Base-by-base conservation (phyloP, 2,329 filamentous ascomycete species). In the Aspergillus sp. region DNA sequence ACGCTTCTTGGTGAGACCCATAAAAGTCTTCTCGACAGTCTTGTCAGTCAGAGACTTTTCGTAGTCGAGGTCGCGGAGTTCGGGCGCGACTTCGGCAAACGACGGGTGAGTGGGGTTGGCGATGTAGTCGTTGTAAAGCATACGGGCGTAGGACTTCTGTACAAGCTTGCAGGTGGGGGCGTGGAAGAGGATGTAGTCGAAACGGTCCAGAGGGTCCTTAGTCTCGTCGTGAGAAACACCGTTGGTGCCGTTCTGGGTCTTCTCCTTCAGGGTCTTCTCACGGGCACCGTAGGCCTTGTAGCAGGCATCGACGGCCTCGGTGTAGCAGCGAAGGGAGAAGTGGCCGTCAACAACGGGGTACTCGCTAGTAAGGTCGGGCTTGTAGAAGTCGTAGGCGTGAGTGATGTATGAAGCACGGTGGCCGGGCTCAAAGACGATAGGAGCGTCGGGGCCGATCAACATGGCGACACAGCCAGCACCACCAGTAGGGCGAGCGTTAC, bases 311-410 rank as follows among this genome's bases (percentile, higher is more conserved):
- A 93, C 86, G 50, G 90, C 89, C 80, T 90, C 84, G 63, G 83
- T 89, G 79, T 93, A 93, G 83, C 90, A 93, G 76, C 81, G 88
- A 74, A 92, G 76, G 48, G 90, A 93, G 83, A 87, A 92, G 76
- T 93, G 89, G 60, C 90, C 90, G 68, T 93, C 90, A 57, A 93
- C 90, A 71, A 90, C 87, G 63, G 90, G 90, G 80, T 93, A 93
- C 79, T 93, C 90, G 83, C 88, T 91, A 70, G 89, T 89, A 65
- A 93, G 81, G 76, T 93, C 90, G 69, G 90, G 89, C 86, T 93
- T 93, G 86, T 91, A 93, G 76, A 93, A 93, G 76, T 93, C 90
- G 77, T 93, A 95, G 68, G 87, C 88, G 78, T 93, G 90, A 75
- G 87, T 83, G 86, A 93, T 88, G 81, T 90, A 91, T 68, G 82